Conservation (phyloP, 192 early-diverging fungal genomes). For the Diversispora eburnea region DNA sequence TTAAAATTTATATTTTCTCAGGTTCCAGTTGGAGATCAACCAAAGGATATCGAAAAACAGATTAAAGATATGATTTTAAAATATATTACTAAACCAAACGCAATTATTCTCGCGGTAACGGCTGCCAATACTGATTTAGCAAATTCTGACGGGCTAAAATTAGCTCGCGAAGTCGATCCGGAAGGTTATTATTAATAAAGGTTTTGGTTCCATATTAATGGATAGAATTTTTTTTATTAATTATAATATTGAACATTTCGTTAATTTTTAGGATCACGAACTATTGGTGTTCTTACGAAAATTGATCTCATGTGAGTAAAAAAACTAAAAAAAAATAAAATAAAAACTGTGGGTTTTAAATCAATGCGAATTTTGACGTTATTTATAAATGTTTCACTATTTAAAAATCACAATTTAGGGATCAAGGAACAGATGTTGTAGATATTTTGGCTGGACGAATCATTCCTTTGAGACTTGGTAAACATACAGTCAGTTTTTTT, state of each 20-base stretch:
- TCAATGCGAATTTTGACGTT: neutral
- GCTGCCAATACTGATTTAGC: conserved; percentile 98
- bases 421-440: conserved; percentile 98
- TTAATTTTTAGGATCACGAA: conserved; percentile 60
- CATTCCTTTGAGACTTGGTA: conserved; percentile 92
- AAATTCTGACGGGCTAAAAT: conserved; percentile 98
- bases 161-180: conserved; percentile 98
- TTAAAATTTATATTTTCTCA: conserved; percentile 21
- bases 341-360: neutral
- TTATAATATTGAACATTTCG: neutral
- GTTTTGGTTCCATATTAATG: neutral
- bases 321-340: neutral
- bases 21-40: conserved; percentile 98
- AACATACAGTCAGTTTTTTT: conserved; percentile 7
- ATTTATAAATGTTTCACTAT: neutral
- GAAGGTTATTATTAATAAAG: conserved; percentile 57
- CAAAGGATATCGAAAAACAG: conserved; percentile 97
- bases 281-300: conserved; percentile 99
- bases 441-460: conserved; percentile 96
- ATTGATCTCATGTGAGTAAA: conserved; percentile 87
- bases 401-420: conserved; percentile 37
- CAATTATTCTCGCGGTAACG: conserved; percentile 97
- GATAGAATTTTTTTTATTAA: neutral
- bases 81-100: conserved; percentile 95
- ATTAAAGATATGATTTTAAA: conserved; percentile 98